phyloP scores from a whole-genome alignment of 2,329 filamentous ascomycete genomes.

The Setomelanomma holmii region DNA sequence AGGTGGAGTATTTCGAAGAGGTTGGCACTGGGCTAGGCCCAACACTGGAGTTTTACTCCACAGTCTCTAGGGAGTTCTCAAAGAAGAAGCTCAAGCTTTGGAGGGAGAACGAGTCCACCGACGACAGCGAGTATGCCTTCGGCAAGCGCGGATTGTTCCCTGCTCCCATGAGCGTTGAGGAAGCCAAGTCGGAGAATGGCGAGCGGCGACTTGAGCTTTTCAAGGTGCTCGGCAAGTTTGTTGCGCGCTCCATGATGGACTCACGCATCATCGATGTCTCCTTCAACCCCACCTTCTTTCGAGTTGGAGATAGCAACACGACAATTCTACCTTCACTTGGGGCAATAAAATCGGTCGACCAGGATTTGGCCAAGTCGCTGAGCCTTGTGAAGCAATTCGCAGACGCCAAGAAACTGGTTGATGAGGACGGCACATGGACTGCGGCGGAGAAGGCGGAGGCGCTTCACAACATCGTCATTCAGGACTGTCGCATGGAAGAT shows the following conservation, averaged over 20 bases:
- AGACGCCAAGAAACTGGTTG: slow-evolving; percentile 80
- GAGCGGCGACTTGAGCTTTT: slow-evolving; percentile 88
- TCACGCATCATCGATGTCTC: slow-evolving; percentile 97
- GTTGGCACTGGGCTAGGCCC: slow-evolving; percentile 95
- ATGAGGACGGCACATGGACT: slow-evolving; percentile 71
- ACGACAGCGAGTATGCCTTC: slow-evolving; percentile 81
- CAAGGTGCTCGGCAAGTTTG: slow-evolving; percentile 94
- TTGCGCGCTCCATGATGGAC: slow-evolving; percentile 97
- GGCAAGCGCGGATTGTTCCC: slow-evolving; percentile 88
- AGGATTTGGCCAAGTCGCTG: slow-evolving; percentile 83
- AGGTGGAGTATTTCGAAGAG: slow-evolving; percentile 99
- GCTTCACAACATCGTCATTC: slow-evolving; percentile 73
- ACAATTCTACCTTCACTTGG: slow-evolving; percentile 83
- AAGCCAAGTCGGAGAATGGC: slow-evolving; percentile 76
- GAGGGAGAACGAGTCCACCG: slow-evolving; percentile 83
- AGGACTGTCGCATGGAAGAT: slow-evolving; percentile 82
- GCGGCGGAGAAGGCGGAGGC: slow-evolving; percentile 74
- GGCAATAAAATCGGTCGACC: slow-evolving; percentile 87
- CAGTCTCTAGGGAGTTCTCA: slow-evolving; percentile 94
- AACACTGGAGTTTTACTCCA: slow-evolving; percentile 97
- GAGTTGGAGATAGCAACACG: slow-evolving; percentile 73
- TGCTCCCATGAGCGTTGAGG: slow-evolving; percentile 82
- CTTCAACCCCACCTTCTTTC: slow-evolving; percentile 98
- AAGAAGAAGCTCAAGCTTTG: slow-evolving; percentile 97
- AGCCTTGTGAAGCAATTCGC: slow-evolving; percentile 88